These are phyloP conservation scores for Thalassiosira profunda DNA, from an alignment of 108 stramenopile species.

Conservation along the genomic window DNA sequence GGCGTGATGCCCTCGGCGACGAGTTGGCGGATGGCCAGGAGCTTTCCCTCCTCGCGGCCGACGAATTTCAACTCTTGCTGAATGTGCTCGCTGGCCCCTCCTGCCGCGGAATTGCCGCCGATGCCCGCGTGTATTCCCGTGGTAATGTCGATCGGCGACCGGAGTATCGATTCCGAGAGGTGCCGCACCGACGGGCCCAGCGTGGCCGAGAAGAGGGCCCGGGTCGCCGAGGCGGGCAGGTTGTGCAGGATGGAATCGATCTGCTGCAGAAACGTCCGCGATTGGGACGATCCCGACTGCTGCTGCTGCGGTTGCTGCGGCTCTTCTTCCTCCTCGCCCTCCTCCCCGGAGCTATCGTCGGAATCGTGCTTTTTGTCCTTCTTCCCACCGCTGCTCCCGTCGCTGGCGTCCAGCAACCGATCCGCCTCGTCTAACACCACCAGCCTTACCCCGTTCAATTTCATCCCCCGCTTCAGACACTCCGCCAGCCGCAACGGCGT, in stretches of 20 bases:
- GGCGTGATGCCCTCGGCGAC: constrained; percentile 77
- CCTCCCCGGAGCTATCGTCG: not conserved
- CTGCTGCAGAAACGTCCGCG: constrained; percentile 87
- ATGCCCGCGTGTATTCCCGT: constrained; percentile 65
- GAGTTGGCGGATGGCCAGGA: constrained; percentile 94
- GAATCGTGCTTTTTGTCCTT: not conserved
- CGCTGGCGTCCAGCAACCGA: constrained; percentile 89
- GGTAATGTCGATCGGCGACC: constrained; percentile 89
- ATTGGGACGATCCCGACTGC: constrained; percentile 74
- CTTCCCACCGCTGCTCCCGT: constrained; percentile 36
- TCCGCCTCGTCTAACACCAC: constrained; percentile 98
- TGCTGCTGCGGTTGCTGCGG: constrained; percentile 10
- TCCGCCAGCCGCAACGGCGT: constrained; percentile 86
- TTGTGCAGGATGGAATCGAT: constrained; percentile 93
- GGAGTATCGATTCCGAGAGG: constrained; percentile 89
- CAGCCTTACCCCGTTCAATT: constrained; percentile 70
- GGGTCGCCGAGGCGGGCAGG: constrained; percentile 76
- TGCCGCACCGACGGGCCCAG: constrained; percentile 88
- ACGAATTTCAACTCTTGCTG: constrained; percentile 96
- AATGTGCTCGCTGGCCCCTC: constrained; percentile 82
- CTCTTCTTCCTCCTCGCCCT: constrained; percentile 15
- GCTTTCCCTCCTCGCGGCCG: constrained; percentile 97
- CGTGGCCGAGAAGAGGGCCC: constrained; percentile 97
- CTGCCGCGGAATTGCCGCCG: constrained; percentile 59
- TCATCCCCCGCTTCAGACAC: constrained; percentile 71